Evolutionary conservation across 441 rosid species (phyloP).

Genomic region (Dalechampia spathulata): DNA sequence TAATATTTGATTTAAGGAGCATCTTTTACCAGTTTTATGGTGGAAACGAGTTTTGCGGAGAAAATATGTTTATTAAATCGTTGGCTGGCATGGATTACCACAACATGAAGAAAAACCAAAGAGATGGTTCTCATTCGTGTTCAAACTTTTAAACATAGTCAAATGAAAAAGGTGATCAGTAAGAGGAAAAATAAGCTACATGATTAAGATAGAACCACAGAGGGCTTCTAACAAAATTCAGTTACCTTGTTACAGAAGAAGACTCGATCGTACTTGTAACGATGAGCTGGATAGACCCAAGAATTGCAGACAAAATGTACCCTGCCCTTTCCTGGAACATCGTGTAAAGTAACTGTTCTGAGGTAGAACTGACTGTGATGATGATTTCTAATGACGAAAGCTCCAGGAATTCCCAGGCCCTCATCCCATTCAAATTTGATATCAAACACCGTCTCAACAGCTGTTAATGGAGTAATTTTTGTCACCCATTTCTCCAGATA

Average conservation of each 20-base stretch:
- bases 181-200: too few species aligned
- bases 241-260: conserved; percentile 79
- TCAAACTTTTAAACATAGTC: too few species aligned
- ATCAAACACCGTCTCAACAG: conserved; percentile 41
- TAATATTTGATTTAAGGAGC: too few species aligned
- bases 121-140: too few species aligned
- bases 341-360: conserved; percentile 46
- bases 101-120: too few species aligned
- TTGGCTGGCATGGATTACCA: too few species aligned
- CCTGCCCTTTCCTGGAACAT: conserved; percentile 46
- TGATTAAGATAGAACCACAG: too few species aligned
- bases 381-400: conserved; percentile 51
- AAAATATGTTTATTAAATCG: too few species aligned
- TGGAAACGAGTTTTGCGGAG: too few species aligned
- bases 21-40: too few species aligned
- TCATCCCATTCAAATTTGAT: conserved; percentile 65
- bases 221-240: too few species aligned
- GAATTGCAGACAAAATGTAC: conserved; percentile 76
- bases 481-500: conserved; percentile 61
- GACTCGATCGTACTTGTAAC: conserved; percentile 58
- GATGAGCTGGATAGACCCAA: conserved; percentile 75
- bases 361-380: conserved; percentile 71
- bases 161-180: too few species aligned
- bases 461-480: conserved; percentile 40
- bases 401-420: conserved; percentile 57